A percentile compares a stretch with the other conserved stretches of the same genome.
Evolutionary conservation across 176 grass and related monocot species (phyloP).

Genomic region (Alopecurus myosuroides): DNA sequence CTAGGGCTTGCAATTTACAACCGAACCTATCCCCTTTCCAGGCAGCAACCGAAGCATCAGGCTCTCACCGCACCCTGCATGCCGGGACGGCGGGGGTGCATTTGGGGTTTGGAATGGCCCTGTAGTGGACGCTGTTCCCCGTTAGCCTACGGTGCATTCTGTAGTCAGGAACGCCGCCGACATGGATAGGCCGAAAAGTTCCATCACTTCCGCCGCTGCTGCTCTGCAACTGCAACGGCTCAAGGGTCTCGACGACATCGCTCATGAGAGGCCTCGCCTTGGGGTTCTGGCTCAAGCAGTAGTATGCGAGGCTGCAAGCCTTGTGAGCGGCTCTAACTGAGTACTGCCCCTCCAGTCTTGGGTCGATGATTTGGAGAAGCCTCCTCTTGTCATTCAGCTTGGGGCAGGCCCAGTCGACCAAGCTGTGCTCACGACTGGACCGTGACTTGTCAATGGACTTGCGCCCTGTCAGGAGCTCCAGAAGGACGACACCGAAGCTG

Average conservation of each 20-base stretch:
- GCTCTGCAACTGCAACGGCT: conserved; percentile 78
- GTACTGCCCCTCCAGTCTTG: conserved; percentile 69
- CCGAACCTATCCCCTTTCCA: conserved; percentile 43
- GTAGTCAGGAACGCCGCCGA: conserved; percentile 42
- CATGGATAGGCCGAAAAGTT: conserved; percentile 23
- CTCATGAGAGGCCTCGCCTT: conserved; percentile 97
- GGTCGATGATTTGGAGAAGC: conserved; percentile 86
- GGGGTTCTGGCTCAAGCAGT: conserved; percentile 93
- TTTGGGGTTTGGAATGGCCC: conserved; percentile 61
- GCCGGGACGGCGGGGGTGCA: conserved; percentile 66
- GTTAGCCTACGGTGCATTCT: conserved; percentile 45
- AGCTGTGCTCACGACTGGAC: conserved; percentile 85
- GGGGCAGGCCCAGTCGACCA: conserved; percentile 90
- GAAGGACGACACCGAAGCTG: conserved; percentile 90
- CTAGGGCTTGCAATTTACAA: conserved; percentile 56
- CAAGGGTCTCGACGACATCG: conserved; percentile 82
- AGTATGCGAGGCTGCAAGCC: conserved; percentile 89
- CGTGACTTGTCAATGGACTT: conserved; percentile 92
- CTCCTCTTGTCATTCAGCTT: conserved; percentile 90
- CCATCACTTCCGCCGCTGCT: conserved; percentile 32
- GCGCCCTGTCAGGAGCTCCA: conserved; percentile 83
- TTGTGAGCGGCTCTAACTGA: conserved; percentile 78
- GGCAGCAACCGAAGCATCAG: conserved; percentile 30
- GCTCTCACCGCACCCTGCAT: conserved; percentile 79
- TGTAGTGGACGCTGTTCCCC: conserved; percentile 55